Conservation (phyloP, 192 early-diverging fungal genomes). For the Linnemannia hyalina region DNA sequence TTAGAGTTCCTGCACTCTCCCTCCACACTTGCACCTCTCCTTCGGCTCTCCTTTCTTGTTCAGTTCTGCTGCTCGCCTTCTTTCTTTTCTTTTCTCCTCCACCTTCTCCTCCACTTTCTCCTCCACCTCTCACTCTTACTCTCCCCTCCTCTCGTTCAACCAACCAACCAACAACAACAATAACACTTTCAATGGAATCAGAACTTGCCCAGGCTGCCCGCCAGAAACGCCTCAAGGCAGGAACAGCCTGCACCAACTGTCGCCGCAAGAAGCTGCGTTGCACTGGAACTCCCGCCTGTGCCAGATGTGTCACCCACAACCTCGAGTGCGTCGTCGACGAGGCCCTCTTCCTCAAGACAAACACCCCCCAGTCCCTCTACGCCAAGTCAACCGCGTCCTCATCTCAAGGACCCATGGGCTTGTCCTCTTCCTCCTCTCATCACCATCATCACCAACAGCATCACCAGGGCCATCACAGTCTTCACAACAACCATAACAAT, state of each 20-base stretch:
- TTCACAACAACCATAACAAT: not conserved
- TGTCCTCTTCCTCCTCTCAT: conserved; percentile 13
- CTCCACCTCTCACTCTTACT: not conserved
- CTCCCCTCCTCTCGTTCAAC: not conserved
- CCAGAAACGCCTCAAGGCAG: conserved; percentile 54
- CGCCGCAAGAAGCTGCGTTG: conserved; percentile 54
- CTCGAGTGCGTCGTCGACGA: conserved; percentile 55
- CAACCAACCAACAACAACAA: not conserved
- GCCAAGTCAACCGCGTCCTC: conserved; percentile 10
- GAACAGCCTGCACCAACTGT: conserved; percentile 54
- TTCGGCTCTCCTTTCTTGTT: not conserved
- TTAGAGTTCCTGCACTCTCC: too few species aligned
- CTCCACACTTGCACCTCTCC: too few species aligned
- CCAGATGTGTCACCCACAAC: conserved; percentile 43
- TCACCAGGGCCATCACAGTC: not conserved
- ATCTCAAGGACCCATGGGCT: not conserved
- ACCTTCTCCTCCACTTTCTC: not conserved
- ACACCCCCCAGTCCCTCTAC: conserved; percentile 31
- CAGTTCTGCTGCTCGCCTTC: not conserved
- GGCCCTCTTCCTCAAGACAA: conserved; percentile 54
- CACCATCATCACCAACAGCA: not conserved
- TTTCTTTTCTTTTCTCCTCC: not conserved
- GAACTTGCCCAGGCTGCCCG: conserved; percentile 31
- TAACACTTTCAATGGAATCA: not conserved
- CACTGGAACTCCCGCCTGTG: conserved; percentile 49